Base-by-base conservation (phyloP, 306 rosid genomes). In the Dalbergia oliveri region DNA sequence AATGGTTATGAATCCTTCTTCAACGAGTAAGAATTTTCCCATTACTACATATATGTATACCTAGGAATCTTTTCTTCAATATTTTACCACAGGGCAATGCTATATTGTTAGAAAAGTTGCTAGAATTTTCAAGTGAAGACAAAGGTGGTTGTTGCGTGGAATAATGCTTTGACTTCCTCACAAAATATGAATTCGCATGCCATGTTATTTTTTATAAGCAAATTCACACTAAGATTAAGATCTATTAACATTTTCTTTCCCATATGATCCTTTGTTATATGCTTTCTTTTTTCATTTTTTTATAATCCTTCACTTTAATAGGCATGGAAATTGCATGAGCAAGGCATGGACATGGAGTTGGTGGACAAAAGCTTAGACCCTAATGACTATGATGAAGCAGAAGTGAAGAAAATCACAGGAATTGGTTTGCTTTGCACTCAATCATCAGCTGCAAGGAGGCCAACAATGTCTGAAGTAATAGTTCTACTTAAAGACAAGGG, bases 381-480 rank as follows among this genome's bases (percentile, higher is more conserved):
- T 49, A 64, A 78, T 9, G 92, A 89, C 0, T 88, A 85, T 63
- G 82, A 84, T 62, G 72, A 47, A 69, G 92, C 85, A 80, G 89
- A 86, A 72, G 81, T 88, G 83, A 87, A 87, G 79, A 91, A 76
- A 33, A 34, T 80, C 8, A 26, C 87, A 56, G 92, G 87, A 77
- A 84, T 91, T 54, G 94, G 87, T 65, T 71, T 89, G 39, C 31
- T 85, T 62, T 91, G 94, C 88, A 85, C 88, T 50, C 94, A 91
- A 67, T 64, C 97, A 65, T 83, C 97, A 19, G 75, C 91, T 33
- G 73, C 77, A 19, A 14, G 60, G 50, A 89, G 97, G 73, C 94
- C 97, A 78, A 84, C 90, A 31, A 91, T 91, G 97, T 87, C 94
- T 75, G 90, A 91, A 85, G 68, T 85, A 0, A 89, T 80, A 3